phyloP scores from a whole-genome alignment of 176 grass and related monocot species.

The Lolium rigidum region DNA sequence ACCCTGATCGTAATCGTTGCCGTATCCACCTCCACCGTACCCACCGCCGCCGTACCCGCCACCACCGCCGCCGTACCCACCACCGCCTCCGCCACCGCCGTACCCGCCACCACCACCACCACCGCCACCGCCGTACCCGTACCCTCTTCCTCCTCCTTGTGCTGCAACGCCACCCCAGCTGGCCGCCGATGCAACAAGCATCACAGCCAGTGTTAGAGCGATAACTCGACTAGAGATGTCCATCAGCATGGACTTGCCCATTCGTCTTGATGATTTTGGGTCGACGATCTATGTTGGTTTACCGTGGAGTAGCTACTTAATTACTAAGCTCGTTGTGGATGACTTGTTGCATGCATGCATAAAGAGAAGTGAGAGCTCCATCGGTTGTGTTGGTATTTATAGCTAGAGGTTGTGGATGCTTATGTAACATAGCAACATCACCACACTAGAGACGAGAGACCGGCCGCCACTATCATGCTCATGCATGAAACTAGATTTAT shows the following conservation, averaged over 20 bases:
- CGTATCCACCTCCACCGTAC: not conserved
- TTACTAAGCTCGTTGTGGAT: not conserved
- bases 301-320: not conserved
- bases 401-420: not conserved
- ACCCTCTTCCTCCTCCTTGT: not conserved
- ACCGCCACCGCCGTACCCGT: not conserved
- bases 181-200: not conserved
- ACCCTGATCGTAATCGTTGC: not conserved
- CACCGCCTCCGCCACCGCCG: not conserved
- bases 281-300: not conserved
- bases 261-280: not conserved
- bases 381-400: not conserved
- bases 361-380: not conserved
- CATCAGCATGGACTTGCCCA: not conserved
- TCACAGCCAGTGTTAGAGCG: not conserved
- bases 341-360: not conserved
- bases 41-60: not conserved
- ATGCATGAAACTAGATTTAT: not conserved
- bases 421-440: not conserved
- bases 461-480: not conserved
- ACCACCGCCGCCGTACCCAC: not conserved
- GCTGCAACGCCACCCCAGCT: not conserved
- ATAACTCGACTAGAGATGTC: not conserved
- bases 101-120: not conserved
- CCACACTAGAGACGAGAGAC: not conserved